Base-by-base conservation (phyloP, 1,139 yeast species). In the Geotrichum restrictum region DNA sequence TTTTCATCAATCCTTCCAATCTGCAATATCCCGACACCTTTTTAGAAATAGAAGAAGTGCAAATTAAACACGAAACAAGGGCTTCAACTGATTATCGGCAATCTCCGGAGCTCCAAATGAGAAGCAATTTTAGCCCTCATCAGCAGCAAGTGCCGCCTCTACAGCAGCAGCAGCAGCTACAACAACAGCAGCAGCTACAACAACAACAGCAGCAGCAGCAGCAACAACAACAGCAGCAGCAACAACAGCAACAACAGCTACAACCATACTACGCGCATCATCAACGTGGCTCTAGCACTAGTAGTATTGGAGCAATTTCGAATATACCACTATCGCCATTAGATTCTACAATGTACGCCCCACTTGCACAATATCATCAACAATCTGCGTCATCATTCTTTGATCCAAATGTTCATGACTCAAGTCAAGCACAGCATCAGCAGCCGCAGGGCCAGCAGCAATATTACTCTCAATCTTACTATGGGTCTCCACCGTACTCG, bases 161-260 rank as follows among this genome's bases (percentile, higher is more conserved):
- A n/a, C 43, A 21, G 16, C 43, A 39, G 43, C 43, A 39, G 32
- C 43, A 19, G 11, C 16, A 39, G 32, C 43, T 8, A 37, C 40
- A 37, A 13, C 24, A 24, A 24, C 7, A 24, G 29, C 29, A 24
- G 5, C 29, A 24, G 29, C 7, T 11, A n/a, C 22, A 38, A 10
- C 41, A 38, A 18, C 24, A 38, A 21, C 41, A 38, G 22, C 24
- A 38, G 41, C 11, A 19, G 22, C 34, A 32, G 3, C 11, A 32
- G 7, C 27, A 42, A 22, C 36, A 42, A 19, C 44, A 24, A 10
- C 32, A 24, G 11, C 33, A 5, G 11, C 27, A 5, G n/a, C 31
- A 13, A 11, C 46, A 31, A 18, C 39, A 43, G n/a, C 46, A 31
- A 14, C 46, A 32, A 21, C 37, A 16, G 10, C 13, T 19, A 13